A percentile compares a stretch with the other conserved stretches of the same genome.
These are phyloP conservation scores for Forsythia viridissima DNA, from an alignment of 257 asterid species.

Conservation along the genomic window DNA sequence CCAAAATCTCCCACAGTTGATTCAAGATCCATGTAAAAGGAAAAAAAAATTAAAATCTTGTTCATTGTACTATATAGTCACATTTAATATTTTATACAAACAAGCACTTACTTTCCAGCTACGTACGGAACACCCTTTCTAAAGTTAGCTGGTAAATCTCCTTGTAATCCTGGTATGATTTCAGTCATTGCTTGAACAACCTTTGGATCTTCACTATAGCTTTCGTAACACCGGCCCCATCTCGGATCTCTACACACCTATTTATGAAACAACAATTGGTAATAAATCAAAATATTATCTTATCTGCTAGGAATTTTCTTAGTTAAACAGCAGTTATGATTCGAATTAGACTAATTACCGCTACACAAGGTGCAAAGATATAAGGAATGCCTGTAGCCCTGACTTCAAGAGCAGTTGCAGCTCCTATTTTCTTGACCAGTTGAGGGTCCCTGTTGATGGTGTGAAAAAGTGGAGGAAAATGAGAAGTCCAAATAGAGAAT, in stretches of 20 bases:
- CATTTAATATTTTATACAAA: too few species aligned
- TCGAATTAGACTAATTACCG: slow-evolving; percentile 23
- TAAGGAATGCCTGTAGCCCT: slow-evolving; percentile 46
- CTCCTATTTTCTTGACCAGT: slow-evolving; percentile 38
- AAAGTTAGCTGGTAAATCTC: slow-evolving; percentile 37
- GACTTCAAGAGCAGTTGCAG: slow-evolving; percentile 41
- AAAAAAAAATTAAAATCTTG: not conserved
- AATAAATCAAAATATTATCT: not conserved
- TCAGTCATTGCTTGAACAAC: slow-evolving; percentile 40
- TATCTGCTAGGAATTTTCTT: not conserved
- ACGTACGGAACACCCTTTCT: slow-evolving; percentile 39
- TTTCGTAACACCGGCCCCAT: slow-evolving; percentile 49
- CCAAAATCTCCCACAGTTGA: not conserved
- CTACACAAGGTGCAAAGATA: slow-evolving; percentile 36
- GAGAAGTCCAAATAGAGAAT: too few species aligned
- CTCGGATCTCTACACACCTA: slow-evolving; percentile 49
- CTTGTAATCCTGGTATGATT: slow-evolving; percentile 39
- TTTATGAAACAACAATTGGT: not conserved
- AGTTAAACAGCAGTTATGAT: not conserved
- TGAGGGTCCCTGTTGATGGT: slow-evolving; percentile 22
- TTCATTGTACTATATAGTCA: too few species aligned
- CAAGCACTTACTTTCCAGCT: slow-evolving; percentile 30
- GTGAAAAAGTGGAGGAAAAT: too few species aligned
- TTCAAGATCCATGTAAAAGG: not conserved
- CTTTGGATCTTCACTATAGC: slow-evolving; percentile 49